A percentile compares a stretch with the other conserved stretches of the same genome.
Conservation (phyloP, 176 grass and related monocot species). For the Stipa capillata region DNA sequence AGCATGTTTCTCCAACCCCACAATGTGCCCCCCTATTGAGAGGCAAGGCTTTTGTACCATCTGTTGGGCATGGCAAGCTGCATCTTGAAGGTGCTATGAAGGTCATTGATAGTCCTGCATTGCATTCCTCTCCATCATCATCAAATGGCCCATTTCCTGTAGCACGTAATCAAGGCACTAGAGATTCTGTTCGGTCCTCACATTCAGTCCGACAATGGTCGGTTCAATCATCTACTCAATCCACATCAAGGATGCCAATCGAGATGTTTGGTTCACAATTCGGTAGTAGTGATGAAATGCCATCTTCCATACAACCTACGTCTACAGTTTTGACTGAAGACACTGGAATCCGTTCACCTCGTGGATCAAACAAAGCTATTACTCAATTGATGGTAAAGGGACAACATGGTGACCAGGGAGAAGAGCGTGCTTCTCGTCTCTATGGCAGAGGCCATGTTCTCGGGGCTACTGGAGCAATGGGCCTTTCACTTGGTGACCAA, state of each 20-base stretch:
- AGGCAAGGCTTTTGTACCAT: conserved; percentile 43
- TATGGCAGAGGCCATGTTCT: conserved; percentile 54
- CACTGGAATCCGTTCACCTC: conserved; percentile 21
- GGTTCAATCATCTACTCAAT: conserved; percentile 31
- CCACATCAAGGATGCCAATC: conserved; percentile 12
- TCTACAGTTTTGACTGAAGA: conserved; percentile 34
- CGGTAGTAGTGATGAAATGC: conserved; percentile 17
- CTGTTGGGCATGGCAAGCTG: conserved; percentile 18
- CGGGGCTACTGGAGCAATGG: conserved; percentile 47
- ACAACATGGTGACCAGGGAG: conserved; percentile 33
- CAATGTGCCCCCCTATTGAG: conserved; percentile 29
- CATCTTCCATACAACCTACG: conserved; percentile 31
- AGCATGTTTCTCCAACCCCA: conserved; percentile 4
- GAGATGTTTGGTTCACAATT: conserved; percentile 30
- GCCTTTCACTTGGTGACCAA: conserved; percentile 67
- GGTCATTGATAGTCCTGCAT: not conserved
- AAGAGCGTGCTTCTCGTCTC: conserved; percentile 27
- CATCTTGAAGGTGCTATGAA: conserved; percentile 21
- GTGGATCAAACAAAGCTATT: conserved; percentile 35
- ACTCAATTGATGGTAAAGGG: conserved; percentile 31
- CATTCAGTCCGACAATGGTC: conserved; percentile 22
- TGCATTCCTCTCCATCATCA: conserved; percentile 13
- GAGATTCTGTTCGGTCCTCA: conserved; percentile 27
- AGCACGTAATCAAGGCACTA: conserved; percentile 26
- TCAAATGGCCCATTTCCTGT: conserved; percentile 9